Conservation (phyloP, 352 stramenopile species). For the Phytophthora cryptogea region DNA sequence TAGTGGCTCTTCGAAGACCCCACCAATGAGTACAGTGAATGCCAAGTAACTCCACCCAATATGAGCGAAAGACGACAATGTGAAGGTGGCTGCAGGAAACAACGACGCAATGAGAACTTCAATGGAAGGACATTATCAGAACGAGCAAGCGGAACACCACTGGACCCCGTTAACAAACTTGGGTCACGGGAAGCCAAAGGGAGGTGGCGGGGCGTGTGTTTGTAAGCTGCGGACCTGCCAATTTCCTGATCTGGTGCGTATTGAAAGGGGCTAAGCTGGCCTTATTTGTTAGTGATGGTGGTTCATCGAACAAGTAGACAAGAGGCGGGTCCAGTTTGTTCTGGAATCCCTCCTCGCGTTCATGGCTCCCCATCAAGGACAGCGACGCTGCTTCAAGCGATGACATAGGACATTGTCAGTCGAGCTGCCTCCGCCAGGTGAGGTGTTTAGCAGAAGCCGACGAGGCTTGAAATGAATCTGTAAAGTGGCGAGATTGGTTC, state of each 20-base stretch:
- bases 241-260: constrained; percentile 29
- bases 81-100: constrained; percentile 19
- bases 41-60: constrained; percentile 69
- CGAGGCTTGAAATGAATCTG: constrained; percentile 42
- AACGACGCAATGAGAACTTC: constrained; percentile 24
- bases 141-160: constrained; percentile 23
- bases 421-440: constrained; percentile 29
- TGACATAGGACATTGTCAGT: constrained; percentile 39
- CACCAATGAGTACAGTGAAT: constrained; percentile 88
- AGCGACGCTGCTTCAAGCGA: constrained; percentile 31
- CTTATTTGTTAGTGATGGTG: constrained; percentile 41
- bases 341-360: constrained; percentile 29
- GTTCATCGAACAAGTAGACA: constrained; percentile 30
- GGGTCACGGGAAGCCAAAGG: constrained; percentile 38
- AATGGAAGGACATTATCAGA: constrained; percentile 33
- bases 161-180: constrained; percentile 31
- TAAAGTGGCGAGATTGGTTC: constrained; percentile 49
- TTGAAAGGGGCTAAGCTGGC: constrained; percentile 31
- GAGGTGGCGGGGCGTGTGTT: constrained; percentile 25
- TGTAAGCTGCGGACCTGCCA: constrained; percentile 24
- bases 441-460: constrained; percentile 28
- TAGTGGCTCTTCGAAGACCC: constrained; percentile 81
- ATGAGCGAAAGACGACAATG: constrained; percentile 39
- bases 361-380: constrained; percentile 28
- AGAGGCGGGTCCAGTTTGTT: constrained; percentile 24